These are phyloP conservation scores for Sideroxylon spinosum DNA, from an alignment of 179 eudicot species.

Conservation along the genomic window DNA sequence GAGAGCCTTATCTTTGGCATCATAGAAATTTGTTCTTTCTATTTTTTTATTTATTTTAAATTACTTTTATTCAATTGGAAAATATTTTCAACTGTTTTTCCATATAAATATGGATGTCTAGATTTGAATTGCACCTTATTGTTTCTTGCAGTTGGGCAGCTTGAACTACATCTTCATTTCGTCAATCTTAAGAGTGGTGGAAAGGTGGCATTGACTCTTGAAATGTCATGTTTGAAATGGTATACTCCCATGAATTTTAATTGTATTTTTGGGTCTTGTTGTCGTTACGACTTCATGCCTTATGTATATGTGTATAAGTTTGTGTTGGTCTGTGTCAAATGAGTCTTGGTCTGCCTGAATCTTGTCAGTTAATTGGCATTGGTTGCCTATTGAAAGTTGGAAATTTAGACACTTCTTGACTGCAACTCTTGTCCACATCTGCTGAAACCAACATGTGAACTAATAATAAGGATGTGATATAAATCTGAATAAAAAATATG, in stretches of 20 bases:
- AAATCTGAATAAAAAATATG: not conserved
- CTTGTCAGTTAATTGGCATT: not conserved
- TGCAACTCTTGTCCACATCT: not conserved
- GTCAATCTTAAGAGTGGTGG: conserved; percentile 43
- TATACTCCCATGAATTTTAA: conserved; percentile 20
- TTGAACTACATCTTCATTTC: conserved; percentile 63
- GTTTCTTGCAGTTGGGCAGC: conserved; percentile 55
- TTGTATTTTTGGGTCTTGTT: not conserved
- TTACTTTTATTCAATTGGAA: not conserved
- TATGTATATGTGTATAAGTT: not conserved
- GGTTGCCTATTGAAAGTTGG: not conserved
- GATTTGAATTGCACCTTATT: not conserved
- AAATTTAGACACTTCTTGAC: not conserved
- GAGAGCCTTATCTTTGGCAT: not conserved
- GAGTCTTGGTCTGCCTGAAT: not conserved
- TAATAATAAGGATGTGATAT: not conserved
- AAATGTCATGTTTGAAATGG: conserved; percentile 70
- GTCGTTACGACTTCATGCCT: not conserved
- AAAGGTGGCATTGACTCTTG: conserved; percentile 48
- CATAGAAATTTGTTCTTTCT: not conserved
- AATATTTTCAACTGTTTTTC: conserved; percentile 3
- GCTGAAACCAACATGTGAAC: not conserved
- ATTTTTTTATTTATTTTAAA: not conserved
- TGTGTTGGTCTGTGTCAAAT: not conserved
- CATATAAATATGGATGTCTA: not conserved